phyloP scores from a whole-genome alignment of 2,329 filamentous ascomycete genomes.

The Beauveria brongniartii region DNA sequence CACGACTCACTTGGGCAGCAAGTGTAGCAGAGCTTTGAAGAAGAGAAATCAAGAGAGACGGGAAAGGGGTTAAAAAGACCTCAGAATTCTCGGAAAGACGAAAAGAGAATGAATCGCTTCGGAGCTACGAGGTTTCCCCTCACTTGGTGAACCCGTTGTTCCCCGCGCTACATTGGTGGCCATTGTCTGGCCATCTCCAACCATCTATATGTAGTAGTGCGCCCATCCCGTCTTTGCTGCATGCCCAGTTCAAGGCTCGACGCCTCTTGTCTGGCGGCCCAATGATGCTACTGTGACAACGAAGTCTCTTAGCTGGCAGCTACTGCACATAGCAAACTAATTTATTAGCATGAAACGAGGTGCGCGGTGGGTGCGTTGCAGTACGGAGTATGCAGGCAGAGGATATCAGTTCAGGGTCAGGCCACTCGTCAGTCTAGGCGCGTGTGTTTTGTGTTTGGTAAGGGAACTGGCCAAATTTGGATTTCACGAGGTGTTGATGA shows the following conservation, averaged over 20 bases:
- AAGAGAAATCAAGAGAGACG: neutral
- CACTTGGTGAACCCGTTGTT: constrained; percentile 4
- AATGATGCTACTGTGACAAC: neutral
- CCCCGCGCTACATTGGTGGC: constrained; percentile 1
- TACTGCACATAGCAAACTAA: no score
- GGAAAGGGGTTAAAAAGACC: neutral
- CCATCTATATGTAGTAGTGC: neutral
- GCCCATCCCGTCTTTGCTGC: neutral
- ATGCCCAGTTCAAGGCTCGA: neutral
- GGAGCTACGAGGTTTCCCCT: neutral
- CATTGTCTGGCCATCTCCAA: neutral
- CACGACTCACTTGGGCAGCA: neutral
- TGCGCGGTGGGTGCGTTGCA: no score
- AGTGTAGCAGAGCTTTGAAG: neutral
- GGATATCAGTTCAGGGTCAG: no score
- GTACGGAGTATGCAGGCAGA: no score
- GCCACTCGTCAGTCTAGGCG: no score
- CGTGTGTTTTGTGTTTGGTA: no score
- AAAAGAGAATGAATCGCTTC: neutral
- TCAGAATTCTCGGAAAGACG: neutral
- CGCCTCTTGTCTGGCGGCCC: constrained; percentile 5
- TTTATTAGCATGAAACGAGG: no score
- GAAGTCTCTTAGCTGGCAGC: no score
- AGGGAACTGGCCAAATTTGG: no score
- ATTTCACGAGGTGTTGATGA: no score